Conservation (phyloP, 2,329 filamentous ascomycete genomes). For the Penicillium capsulatum region DNA sequence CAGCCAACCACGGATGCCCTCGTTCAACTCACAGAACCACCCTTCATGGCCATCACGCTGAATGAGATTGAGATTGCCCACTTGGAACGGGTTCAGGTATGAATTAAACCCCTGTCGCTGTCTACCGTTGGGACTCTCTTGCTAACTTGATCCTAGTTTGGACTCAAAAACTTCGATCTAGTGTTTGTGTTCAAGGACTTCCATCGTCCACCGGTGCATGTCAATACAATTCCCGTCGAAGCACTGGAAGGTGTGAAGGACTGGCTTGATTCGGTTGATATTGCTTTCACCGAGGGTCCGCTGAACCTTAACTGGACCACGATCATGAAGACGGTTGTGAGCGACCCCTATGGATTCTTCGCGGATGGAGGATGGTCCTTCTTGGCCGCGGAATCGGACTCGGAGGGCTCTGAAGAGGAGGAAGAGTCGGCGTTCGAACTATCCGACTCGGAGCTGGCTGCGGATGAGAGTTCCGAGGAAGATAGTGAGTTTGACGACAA, state of each 20-base stretch:
- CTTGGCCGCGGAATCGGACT: slow-evolving; percentile 80
- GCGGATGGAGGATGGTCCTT: slow-evolving; percentile 93
- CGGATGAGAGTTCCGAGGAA: slow-evolving; percentile 77
- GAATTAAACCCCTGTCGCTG: background rate
- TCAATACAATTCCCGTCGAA: slow-evolving; percentile 98
- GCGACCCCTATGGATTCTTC: slow-evolving; percentile 93
- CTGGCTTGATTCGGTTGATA: slow-evolving; percentile 93
- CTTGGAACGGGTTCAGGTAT: slow-evolving; percentile 76
- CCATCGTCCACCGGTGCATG: slow-evolving; percentile 78
- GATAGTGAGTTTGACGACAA: slow-evolving; percentile 94
- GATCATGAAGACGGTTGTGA: slow-evolving; percentile 98
- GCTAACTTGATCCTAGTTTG: slow-evolving; percentile 58
- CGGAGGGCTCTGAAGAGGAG: slow-evolving; percentile 73
- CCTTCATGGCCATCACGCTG: slow-evolving; percentile 91
- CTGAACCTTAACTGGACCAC: slow-evolving; percentile 98
- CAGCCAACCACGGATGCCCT: slow-evolving; percentile 96
- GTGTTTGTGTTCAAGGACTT: slow-evolving; percentile 99
- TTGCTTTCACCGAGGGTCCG: slow-evolving; percentile 88
- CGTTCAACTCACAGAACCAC: slow-evolving; percentile 93
- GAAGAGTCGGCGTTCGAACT: slow-evolving; percentile 93
- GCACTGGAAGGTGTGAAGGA: slow-evolving; percentile 93
- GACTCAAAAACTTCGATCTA: slow-evolving; percentile 97
- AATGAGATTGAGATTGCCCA: slow-evolving; percentile 96
- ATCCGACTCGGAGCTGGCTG: slow-evolving; percentile 71
- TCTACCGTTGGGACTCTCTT: no score